phyloP scores from a whole-genome alignment of 352 stramenopile genomes.

The Phytophthora sp. region DNA sequence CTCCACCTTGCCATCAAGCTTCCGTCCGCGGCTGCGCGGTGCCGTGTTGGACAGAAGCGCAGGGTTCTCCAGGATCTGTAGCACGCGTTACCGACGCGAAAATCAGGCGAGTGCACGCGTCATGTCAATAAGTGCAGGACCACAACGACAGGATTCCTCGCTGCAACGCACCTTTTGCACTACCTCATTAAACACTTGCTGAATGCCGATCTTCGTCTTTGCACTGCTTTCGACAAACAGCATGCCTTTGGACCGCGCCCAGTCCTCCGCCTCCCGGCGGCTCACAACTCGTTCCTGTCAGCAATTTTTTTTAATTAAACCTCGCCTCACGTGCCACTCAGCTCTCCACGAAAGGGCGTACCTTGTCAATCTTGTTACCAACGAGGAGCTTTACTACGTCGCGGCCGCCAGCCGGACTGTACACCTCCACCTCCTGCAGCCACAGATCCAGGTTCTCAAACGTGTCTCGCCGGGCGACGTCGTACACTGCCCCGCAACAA shows the following conservation, averaged over 20 bases:
- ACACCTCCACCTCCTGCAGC: conserved; percentile 98
- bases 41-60: conserved; percentile 89
- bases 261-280: conserved; percentile 94
- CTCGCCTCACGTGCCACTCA: not conserved
- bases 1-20: conserved; percentile 64
- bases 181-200: conserved; percentile 98
- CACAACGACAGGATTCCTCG: not conserved
- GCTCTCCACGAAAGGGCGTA: conserved; percentile 19
- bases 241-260: conserved; percentile 97
- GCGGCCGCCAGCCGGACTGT: conserved; percentile 93
- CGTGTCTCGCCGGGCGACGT: conserved; percentile 96
- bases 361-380: conserved; percentile 97
- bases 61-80: conserved; percentile 91
- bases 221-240: conserved; percentile 98
- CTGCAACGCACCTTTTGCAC: conserved; percentile 93
- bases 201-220: conserved; percentile 95
- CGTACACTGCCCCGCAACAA: conserved; percentile 84
- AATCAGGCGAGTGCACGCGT: not conserved
- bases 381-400: conserved; percentile 98
- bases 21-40: conserved; percentile 65
- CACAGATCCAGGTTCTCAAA: conserved; percentile 98
- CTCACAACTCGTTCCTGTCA: conserved; percentile 93
- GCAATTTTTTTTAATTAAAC: conserved; percentile 4
- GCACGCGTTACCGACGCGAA: not conserved
- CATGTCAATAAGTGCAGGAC: conserved; percentile 2